Base-by-base conservation (phyloP, 805 yeast species). In the Candida krabiensis region DNA sequence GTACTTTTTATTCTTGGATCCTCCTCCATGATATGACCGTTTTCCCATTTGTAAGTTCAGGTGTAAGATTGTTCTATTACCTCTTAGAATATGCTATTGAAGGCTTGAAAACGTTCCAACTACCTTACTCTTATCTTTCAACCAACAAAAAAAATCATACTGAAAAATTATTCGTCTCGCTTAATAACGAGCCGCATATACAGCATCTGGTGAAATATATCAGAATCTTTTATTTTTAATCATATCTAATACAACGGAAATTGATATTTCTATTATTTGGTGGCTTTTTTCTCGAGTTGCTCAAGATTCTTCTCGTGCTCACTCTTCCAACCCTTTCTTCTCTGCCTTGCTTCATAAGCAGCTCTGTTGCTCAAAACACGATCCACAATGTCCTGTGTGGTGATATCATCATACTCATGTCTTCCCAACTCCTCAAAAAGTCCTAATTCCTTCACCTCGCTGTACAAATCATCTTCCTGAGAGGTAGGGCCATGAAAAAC, bases 301-400 rank as follows among this genome's bases (percentile, higher is more conserved):
- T 44, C 41, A 17, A 52, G 49, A 9, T 37, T 46, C 45, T 52
- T 50, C 51, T 79, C 85, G 34, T 61, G 53, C 49, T 74, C 82
- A 15, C 80, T 67, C 64, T 87, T 86, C 78, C 88, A 80, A 3
- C 96, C 95, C 65, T 93, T 91, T 44, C 80, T 79, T 38, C 77
- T 70, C 64, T 93, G 98, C 56, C 99, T 80, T 52, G 83, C 91
- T 55, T 86, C 88, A 58, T 86, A 93, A 14, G 79, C 73, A 16
- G 73, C 77, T 46, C 83, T 72, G 56, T 86, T 79, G 27, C 69
- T 63, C 52, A 83, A 65, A 5, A 93, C 95, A 18, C 99, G 73
- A 36, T 76, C 67, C 15, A 87, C 85, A 40, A 93, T 88, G 23
- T 79, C 79, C 38, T 76, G 75, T 2, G 88, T 78, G 35, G 82